Conservation (phyloP, 148 eudicot species). For the Nepenthes mirabilis region DNA sequence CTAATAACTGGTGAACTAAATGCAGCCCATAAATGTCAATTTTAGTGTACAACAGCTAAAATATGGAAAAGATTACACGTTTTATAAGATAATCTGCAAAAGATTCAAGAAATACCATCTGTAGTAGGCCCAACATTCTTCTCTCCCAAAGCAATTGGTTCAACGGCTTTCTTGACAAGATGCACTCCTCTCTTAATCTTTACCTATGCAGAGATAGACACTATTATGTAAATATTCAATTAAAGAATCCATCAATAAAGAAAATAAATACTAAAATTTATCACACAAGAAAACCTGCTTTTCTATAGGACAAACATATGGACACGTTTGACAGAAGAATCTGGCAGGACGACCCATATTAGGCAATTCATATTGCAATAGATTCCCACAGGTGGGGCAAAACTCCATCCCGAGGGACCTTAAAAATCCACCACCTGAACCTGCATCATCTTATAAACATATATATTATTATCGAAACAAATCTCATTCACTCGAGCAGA, state of each 20-base stretch:
- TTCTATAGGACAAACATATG: constrained; percentile 36
- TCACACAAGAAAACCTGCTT: constrained; percentile 25
- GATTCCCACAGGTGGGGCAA: constrained; percentile 66
- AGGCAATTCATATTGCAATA: constrained; percentile 52
- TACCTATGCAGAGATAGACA: constrained; percentile 21
- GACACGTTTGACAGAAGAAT: constrained; percentile 69
- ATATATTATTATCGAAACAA: too few relatives aligned
- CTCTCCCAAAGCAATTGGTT: constrained; percentile 40
- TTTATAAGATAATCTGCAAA: background rate
- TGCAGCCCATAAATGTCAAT: too few relatives aligned
- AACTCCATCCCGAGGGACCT: constrained; percentile 42
- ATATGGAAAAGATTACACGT: background rate
- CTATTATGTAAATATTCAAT: background rate
- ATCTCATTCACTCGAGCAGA: too few relatives aligned
- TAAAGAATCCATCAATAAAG: background rate
- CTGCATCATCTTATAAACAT: background rate
- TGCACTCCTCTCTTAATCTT: constrained; percentile 46
- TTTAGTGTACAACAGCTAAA: too few relatives aligned
- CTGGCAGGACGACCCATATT: constrained; percentile 21
- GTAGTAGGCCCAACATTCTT: constrained; percentile 35
- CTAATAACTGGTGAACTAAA: too few relatives aligned
- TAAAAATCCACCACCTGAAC: background rate
- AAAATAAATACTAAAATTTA: constrained; percentile 1
- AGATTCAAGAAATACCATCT: constrained; percentile 25
- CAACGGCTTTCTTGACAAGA: constrained; percentile 37